These are phyloP conservation scores for Fusarium sp. DNA, from an alignment of 2,329 filamentous ascomycete species.

Conservation along the genomic window DNA sequence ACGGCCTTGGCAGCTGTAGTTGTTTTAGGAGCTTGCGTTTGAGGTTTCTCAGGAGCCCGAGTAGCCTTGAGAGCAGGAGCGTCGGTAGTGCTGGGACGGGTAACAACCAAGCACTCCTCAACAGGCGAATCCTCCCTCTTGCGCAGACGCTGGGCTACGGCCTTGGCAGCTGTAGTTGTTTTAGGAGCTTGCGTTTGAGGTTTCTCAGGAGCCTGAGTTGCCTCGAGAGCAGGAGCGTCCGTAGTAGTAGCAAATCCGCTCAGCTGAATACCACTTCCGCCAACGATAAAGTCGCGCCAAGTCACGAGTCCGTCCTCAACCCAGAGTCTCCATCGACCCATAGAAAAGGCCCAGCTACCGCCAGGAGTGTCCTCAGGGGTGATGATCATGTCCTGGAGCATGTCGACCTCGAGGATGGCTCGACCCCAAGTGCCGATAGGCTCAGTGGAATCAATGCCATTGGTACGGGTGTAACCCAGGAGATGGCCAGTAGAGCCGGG, in stretches of 20 bases:
- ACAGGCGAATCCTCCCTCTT: conserved; percentile 19
- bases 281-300: conserved; percentile 23
- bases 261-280: background rate
- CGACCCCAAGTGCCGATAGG: conserved; percentile 7
- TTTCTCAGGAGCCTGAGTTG: background rate
- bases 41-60: background rate
- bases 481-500: conserved; percentile 22
- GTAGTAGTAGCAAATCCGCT: background rate
- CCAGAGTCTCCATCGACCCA: conserved; percentile 37
- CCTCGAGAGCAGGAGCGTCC: background rate
- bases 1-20: background rate
- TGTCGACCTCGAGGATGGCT: conserved; percentile 28
- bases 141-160: background rate
- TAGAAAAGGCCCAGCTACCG: background rate
- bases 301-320: conserved; percentile 33
- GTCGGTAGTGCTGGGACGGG: background rate
- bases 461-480: conserved; percentile 26
- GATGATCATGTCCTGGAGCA: conserved; percentile 8
- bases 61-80: background rate
- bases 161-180: background rate
- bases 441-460: background rate
- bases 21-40: background rate
- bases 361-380: background rate
- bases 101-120: conserved; percentile 17
- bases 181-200: background rate